These are phyloP conservation scores for Scorias spongiosa DNA, from an alignment of 2,329 filamentous ascomycete species.

Conservation along the genomic window DNA sequence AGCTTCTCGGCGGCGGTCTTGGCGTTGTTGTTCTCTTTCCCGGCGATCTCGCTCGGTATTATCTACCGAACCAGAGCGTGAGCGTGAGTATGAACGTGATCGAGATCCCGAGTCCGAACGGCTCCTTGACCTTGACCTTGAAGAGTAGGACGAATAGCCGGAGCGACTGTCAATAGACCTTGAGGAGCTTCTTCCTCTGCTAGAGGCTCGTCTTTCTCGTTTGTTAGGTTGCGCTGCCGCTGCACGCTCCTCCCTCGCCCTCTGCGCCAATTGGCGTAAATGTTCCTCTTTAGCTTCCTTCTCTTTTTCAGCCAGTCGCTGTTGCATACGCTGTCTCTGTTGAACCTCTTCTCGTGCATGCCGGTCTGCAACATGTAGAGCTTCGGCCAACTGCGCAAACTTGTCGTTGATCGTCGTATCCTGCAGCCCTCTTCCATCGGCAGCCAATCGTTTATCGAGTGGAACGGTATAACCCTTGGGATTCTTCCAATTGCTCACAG, in stretches of 20 bases:
- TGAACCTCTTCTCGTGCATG: conserved; percentile 93
- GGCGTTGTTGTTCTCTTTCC: conserved; percentile 62
- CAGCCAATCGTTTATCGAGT: conserved; percentile 85
- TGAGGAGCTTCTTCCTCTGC: conserved; percentile 7
- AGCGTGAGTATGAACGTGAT: conserved; percentile 6
- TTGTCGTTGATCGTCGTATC: conserved; percentile 97
- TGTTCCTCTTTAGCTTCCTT: conserved; percentile 89
- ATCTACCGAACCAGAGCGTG: conserved; percentile 34
- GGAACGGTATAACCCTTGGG: conserved; percentile 96
- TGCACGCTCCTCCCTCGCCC: conserved; percentile 62
- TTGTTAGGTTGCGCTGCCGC: conserved; percentile 16
- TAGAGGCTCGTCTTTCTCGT: conserved; percentile 30
- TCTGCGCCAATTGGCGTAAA: conserved; percentile 72
- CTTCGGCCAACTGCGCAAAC: conserved; percentile 90
- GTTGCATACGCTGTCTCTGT: conserved; percentile 85
- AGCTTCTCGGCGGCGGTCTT: conserved; percentile 65
- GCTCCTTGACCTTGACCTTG: conserved; percentile 12
- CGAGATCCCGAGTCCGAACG: conserved; percentile 9
- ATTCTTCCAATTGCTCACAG: conserved; percentile 98
- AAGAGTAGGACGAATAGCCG: conserved; percentile 26
- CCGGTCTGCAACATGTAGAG: conserved; percentile 81
- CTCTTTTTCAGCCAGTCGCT: conserved; percentile 89
- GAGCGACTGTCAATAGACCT: conserved; percentile 17
- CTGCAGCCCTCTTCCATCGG: conserved; percentile 79
- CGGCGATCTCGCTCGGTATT: conserved; percentile 38